Conservation (phyloP, 2,329 filamentous ascomycete species). For the Claviceps quebecensis region DNA sequence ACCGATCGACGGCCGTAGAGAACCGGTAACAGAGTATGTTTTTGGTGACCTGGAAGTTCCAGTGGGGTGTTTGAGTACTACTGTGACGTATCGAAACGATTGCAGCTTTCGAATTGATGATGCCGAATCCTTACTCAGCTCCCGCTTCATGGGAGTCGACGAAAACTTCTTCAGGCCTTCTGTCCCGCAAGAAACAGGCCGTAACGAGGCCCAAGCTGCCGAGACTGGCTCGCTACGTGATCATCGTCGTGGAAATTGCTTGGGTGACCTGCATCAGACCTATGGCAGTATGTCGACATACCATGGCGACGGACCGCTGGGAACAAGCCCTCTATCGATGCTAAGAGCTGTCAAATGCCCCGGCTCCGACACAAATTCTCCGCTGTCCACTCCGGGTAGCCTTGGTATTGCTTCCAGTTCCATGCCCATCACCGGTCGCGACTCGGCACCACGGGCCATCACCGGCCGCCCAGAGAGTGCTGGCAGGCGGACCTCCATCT, state of each 20-base stretch:
- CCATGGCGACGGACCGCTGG: constrained; percentile 61
- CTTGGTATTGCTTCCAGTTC: constrained; percentile 33
- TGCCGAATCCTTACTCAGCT: constrained; percentile 79
- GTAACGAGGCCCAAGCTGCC: constrained; percentile 20
- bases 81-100: constrained; percentile 73
- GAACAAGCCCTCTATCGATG: constrained; percentile 75
- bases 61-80: constrained; percentile 67
- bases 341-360: constrained; percentile 53
- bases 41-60: constrained; percentile 80
- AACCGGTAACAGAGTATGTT: constrained; percentile 53
- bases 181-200: constrained; percentile 40
- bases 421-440: constrained; percentile 32
- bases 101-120: constrained; percentile 88
- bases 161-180: constrained; percentile 79
- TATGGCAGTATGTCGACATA: constrained; percentile 88
- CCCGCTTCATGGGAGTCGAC: constrained; percentile 82
- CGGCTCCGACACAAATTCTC: constrained; percentile 49
- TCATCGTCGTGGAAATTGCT: constrained; percentile 31
- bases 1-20: constrained; percentile 23
- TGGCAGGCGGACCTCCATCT: constrained; percentile 65
- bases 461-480: constrained; percentile 36
- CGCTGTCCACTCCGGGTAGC: constrained; percentile 32
- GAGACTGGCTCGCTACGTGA: constrained; percentile 68
- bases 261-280: constrained; percentile 56
- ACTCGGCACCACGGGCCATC: constrained; percentile 17